phyloP scores from a whole-genome alignment of 768 basidiomycete genomes.

The Lanmaoa rubissima region DNA sequence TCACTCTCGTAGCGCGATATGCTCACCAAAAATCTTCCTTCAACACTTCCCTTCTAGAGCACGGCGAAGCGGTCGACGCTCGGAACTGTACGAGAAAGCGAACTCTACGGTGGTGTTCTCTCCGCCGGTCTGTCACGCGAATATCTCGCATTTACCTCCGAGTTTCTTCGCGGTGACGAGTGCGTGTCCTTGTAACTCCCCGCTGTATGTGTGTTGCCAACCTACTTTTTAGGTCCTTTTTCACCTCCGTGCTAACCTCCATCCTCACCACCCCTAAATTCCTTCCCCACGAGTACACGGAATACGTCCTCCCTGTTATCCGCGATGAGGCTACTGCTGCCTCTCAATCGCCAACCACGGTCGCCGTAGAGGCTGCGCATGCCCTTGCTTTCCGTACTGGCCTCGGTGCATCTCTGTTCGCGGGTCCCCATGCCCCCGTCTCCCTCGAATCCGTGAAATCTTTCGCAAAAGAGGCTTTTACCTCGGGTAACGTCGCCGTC shows the following conservation, averaged over 20 bases:
- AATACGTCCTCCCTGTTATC: constrained; percentile 70
- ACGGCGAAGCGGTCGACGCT: constrained; percentile 84
- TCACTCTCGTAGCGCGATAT: not conserved
- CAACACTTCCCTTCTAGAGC: constrained; percentile 49
- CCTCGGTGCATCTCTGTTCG: constrained; percentile 88
- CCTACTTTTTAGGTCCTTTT: constrained; percentile 61
- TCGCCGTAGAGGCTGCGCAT: constrained; percentile 87
- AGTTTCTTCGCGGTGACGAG: constrained; percentile 96
- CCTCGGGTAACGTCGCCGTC: constrained; percentile 78
- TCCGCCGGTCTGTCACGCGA: constrained; percentile 83
- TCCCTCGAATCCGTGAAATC: constrained; percentile 68
- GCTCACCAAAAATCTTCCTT: not conserved
- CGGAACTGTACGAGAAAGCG: constrained; percentile 87
- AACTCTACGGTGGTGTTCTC: constrained; percentile 90
- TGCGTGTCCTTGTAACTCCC: constrained; percentile 46
- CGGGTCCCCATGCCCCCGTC: constrained; percentile 63
- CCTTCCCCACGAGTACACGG: constrained; percentile 73
- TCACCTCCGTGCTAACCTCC: constrained; percentile 85
- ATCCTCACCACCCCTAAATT: constrained; percentile 81
- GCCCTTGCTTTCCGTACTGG: constrained; percentile 90
- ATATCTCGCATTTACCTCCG: constrained; percentile 89
- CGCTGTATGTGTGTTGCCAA: not conserved
- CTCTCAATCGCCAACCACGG: constrained; percentile 54
- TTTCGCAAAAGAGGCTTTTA: constrained; percentile 72
- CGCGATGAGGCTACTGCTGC: constrained; percentile 67